Percentiles rank a stretch among this genome's conserved stretches.
These are phyloP conservation scores for Backusella parvicylindrica DNA, from an alignment of 192 early-diverging fungal genomes.

Conservation along the genomic window DNA sequence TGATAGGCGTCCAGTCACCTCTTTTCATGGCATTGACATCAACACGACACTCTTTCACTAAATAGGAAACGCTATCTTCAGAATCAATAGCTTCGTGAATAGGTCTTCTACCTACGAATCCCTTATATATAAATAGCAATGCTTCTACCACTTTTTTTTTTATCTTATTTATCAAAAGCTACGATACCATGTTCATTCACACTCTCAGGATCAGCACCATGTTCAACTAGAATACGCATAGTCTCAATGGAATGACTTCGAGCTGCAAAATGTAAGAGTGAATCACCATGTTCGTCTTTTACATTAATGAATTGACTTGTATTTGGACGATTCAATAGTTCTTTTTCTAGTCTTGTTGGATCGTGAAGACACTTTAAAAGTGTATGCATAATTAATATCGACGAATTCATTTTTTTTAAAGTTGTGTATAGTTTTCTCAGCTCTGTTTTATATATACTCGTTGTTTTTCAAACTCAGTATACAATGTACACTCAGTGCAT, in stretches of 20 bases:
- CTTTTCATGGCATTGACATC: conserved; percentile 42
- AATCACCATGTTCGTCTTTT: conserved; percentile 31
- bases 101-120: conserved; percentile 32
- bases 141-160: too few species aligned
- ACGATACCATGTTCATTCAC: conserved; percentile 40
- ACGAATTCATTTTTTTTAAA: background rate
- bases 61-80: conserved; percentile 21
- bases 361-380: background rate
- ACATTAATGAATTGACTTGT: conserved; percentile 6
- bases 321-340: background rate
- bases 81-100: conserved; percentile 40
- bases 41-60: conserved; percentile 27
- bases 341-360: background rate
- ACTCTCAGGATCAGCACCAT: conserved; percentile 18
- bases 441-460: too few species aligned
- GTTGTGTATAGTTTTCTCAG: too few species aligned
- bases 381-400: background rate
- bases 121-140: background rate
- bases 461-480: too few species aligned
- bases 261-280: conserved; percentile 43
- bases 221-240: conserved; percentile 16
- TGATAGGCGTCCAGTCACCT: conserved; percentile 44
- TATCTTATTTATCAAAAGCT: background rate
- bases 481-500: too few species aligned
- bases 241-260: conserved; percentile 17